Base-by-base conservation (phyloP, 306 rosid genomes). In the Glycyrrhiza uralensis region DNA sequence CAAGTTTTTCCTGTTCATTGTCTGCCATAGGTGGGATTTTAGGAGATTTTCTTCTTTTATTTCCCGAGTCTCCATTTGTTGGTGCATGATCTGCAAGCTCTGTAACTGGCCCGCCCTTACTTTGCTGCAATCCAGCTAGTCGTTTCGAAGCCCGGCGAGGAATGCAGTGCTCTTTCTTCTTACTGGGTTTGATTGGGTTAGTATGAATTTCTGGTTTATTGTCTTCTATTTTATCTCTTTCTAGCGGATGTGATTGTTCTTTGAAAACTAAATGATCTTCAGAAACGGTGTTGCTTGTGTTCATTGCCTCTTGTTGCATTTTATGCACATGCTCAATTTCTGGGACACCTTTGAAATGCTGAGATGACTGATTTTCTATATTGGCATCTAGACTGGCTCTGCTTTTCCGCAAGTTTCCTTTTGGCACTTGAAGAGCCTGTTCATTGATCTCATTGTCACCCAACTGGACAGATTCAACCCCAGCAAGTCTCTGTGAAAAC, bases 401-500 rank as follows among this genome's bases (percentile, higher is more conserved):
- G 76, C 72, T 66, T 69, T 78, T 83, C 49, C 76, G 24, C 71
- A 46, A 9, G 61, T 79, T 87, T 56, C 81, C 55, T 76, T 49
- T 77, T 57, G 87, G 66, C 81, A 59, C 77, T 75, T 64, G 75
- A 71, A 54, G 79, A 63, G 72, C 57, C 72, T 68, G 80, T 59
- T 84, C 88, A 46, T 58, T 76, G 54, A 69, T 18, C 47, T 66
- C 75, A 65, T 65, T 74, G 55, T 80, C 64, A 41, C 52, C 65
- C 74, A 56, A 66, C 54, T 75, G 79, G 70, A 81, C 85, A 69
- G 88, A 89, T 75, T 77, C 84, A 75, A 50, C 15, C 68, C 90
- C 92, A 80, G 98, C 86, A 74, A 91, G 91, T 79, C 96, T 85
- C 24, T 59, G 89, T 14, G 97, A 93, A 66, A 76, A 86, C 18